Percentiles rank a stretch among this genome's conserved stretches.
Conservation (phyloP, 108 stramenopile genomes). For the Nitzschia sp. region DNA sequence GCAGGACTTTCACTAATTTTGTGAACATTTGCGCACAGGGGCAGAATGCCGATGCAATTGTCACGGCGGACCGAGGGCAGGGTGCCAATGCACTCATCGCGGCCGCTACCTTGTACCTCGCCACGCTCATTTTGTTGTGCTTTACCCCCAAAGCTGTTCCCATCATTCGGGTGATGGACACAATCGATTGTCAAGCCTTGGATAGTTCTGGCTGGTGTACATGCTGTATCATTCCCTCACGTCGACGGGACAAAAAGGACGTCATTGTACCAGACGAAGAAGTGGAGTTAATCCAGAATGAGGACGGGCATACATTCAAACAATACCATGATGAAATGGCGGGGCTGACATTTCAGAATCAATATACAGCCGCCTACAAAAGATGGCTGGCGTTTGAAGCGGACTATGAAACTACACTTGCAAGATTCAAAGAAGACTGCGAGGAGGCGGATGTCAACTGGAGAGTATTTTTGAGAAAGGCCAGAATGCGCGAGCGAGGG, state of each 20-base stretch:
- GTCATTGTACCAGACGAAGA: not conserved
- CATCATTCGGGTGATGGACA: not conserved
- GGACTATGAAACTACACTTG: slow-evolving; percentile 1
- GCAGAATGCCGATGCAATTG: no score
- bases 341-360: slow-evolving; percentile 9
- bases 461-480: not conserved
- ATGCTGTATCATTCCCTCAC: not conserved
- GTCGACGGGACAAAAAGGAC: not conserved
- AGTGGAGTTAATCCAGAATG: not conserved
- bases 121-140: not conserved
- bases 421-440: not conserved
- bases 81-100: not conserved
- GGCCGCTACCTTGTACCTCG: not conserved
- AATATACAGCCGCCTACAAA: slow-evolving; percentile 6
- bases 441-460: not conserved
- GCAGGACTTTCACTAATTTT: not conserved
- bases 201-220: not conserved
- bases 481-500: not conserved
- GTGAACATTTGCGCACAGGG: not conserved
- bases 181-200: not conserved
- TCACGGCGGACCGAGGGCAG: not conserved
- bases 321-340: slow-evolving; percentile 12
- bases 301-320: slow-evolving; percentile 7
- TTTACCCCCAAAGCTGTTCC: not conserved
- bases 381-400: slow-evolving; percentile 4